A percentile compares a stretch with the other conserved stretches of the same genome.
phyloP scores from a whole-genome alignment of 495 filamentous ascomycete genomes.

The Aspergillus olivimuriae region DNA sequence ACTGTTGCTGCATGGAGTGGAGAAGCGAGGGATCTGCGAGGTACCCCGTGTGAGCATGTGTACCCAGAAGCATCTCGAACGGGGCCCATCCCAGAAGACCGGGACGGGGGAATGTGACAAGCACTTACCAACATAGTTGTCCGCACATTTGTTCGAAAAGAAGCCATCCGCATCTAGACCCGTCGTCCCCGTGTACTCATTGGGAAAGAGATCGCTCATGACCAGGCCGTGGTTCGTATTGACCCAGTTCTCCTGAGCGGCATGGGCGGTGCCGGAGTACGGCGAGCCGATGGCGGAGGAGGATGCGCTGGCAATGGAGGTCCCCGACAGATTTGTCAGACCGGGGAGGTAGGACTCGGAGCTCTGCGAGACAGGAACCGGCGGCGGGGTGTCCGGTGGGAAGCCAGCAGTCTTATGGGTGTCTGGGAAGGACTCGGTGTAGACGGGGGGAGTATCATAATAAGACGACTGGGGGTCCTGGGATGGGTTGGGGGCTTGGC shows the following conservation, averaged over 20 bases:
- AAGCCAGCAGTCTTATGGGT: slow-evolving; percentile 25
- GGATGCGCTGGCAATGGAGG: slow-evolving; percentile 61
- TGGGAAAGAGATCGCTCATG: slow-evolving; percentile 51
- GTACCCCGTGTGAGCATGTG: slow-evolving; percentile 7
- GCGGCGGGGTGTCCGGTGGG: slow-evolving; percentile 32
- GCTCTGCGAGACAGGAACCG: slow-evolving; percentile 22
- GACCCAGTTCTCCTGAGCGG: slow-evolving; percentile 55
- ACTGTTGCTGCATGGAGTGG: slow-evolving; percentile 33
- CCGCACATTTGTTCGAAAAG: slow-evolving; percentile 53
- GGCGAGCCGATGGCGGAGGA: slow-evolving; percentile 83
- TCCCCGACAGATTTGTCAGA: slow-evolving; percentile 68
- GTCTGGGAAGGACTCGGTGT: slow-evolving; percentile 23
- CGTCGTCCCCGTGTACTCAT: slow-evolving; percentile 35
- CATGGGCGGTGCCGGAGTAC: slow-evolving; percentile 56
- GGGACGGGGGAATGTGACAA: neutral
- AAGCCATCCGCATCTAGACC: slow-evolving; percentile 31
- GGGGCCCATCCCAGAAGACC: neutral
- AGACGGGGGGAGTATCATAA: slow-evolving; percentile 21
- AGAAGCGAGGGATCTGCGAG: slow-evolving; percentile 55
- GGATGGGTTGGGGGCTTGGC: slow-evolving; percentile 20
- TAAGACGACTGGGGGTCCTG: slow-evolving; percentile 21
- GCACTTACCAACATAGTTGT: slow-evolving; percentile 77
- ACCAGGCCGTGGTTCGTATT: slow-evolving; percentile 57
- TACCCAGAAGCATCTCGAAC: too few relatives aligned
- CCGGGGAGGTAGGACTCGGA: slow-evolving; percentile 45